phyloP scores from a whole-genome alignment of 495 filamentous ascomycete genomes.

The Podospora pseudoanserina region DNA sequence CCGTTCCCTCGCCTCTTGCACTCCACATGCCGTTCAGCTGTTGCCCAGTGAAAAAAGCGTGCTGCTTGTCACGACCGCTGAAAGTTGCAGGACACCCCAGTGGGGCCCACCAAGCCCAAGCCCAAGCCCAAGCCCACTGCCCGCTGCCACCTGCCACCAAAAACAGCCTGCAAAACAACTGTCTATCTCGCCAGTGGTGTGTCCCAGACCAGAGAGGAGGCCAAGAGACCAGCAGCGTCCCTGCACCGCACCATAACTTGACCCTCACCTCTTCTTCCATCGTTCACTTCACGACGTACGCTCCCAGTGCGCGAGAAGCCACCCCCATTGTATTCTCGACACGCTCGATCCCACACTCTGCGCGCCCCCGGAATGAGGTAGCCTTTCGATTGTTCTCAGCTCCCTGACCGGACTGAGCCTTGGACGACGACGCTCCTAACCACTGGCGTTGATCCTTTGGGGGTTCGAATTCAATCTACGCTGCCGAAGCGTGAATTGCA shows the following conservation, averaged over 20 bases:
- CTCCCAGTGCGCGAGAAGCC: conserved; percentile 17
- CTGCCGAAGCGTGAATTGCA: conserved; percentile 8
- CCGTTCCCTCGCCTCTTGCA: not conserved
- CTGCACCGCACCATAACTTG: not conserved
- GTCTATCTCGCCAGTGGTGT: conserved; percentile 1
- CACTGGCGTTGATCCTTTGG: conserved; percentile 1
- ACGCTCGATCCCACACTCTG: conserved; percentile 19
- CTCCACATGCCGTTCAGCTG: conserved; percentile 9
- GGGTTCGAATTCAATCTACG: conserved; percentile 13
- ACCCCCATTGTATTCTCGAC: conserved; percentile 3
- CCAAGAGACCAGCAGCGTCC: not conserved
- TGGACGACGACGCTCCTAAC: conserved; percentile 12
- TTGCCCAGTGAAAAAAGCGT: conserved; percentile 26
- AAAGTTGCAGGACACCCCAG: not conserved
- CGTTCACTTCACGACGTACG: conserved; percentile 14
- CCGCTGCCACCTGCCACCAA: conserved; percentile 18
- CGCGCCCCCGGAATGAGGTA: conserved; percentile 50
- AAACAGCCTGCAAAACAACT: conserved; percentile 15
- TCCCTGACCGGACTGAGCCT: conserved; percentile 53
- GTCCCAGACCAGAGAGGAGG: not conserved
- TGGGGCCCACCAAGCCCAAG: conserved; percentile 9
- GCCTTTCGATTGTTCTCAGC: conserved; percentile 47
- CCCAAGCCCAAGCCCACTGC: conserved; percentile 15
- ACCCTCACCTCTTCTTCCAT: not conserved
- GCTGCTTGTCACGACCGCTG: conserved; percentile 11